Percentiles rank a stretch among this genome's conserved stretches.
Conservation (phyloP, 139 green algal species). For the Chlorella vulgaris region DNA sequence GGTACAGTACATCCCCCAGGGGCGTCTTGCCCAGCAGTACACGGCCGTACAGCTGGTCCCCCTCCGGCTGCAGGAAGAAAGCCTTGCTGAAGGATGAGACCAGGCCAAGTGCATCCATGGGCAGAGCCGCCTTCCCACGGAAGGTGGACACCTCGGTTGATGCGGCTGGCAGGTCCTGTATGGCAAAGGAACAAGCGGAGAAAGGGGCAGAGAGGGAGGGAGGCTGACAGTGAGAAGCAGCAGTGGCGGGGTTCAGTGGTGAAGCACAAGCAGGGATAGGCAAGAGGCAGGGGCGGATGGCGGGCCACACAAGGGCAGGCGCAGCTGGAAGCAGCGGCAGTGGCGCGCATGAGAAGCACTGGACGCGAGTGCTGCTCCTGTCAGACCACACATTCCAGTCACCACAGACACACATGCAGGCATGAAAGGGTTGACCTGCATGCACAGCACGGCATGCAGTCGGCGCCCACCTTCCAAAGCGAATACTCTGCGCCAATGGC, state of each 20-base stretch:
- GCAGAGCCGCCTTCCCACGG: conserved; percentile 39
- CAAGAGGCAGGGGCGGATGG: not conserved
- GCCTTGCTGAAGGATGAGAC: conserved; percentile 8
- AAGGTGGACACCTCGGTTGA: conserved; percentile 22
- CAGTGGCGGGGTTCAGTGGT: no score
- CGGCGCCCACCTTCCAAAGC: conserved; percentile 22
- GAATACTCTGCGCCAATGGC: conserved; percentile 34
- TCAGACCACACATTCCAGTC: no score
- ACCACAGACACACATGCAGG: not conserved
- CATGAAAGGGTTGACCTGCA: not conserved
- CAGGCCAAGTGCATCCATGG: conserved; percentile 23
- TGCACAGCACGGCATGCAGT: not conserved
- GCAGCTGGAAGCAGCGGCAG: no score
- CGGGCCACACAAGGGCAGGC: not conserved
- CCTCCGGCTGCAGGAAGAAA: conserved; percentile 28
- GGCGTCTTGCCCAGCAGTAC: conserved; percentile 32
- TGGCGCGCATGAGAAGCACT: no score
- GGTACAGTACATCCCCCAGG: conserved; percentile 14
- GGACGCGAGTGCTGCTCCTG: no score
- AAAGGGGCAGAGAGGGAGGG: not conserved
- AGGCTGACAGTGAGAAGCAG: not conserved
- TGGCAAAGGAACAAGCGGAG: not conserved
- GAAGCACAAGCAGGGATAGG: not conserved
- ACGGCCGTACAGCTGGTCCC: conserved; percentile 10
- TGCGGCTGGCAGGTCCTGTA: conserved; percentile 28